Conservation (phyloP, 2,329 filamentous ascomycete genomes). For the Talaromyces sp. region DNA sequence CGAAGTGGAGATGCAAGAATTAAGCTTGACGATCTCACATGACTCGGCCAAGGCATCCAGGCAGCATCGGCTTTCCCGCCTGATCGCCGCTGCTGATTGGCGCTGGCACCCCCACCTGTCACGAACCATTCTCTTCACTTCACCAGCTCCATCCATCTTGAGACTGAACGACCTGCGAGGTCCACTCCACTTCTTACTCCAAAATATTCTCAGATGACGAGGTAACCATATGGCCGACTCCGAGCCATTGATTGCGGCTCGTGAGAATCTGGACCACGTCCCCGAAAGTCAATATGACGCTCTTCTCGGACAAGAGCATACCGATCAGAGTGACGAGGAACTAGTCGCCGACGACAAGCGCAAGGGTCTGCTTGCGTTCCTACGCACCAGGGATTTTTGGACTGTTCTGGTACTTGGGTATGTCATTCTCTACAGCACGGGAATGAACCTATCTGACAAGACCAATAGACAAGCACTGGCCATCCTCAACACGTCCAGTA, state of each 20-base stretch:
- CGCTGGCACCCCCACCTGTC: slow-evolving; percentile 18
- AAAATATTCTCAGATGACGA: neutral
- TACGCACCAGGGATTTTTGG: slow-evolving; percentile 85
- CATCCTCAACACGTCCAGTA: slow-evolving; percentile 86
- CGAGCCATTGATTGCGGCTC: slow-evolving; percentile 14
- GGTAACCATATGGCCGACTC: neutral
- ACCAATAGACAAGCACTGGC: slow-evolving; percentile 67
- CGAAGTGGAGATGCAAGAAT: slow-evolving; percentile 2
- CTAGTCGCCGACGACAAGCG: slow-evolving; percentile 37
- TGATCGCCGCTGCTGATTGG: slow-evolving; percentile 6
- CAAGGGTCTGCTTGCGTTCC: slow-evolving; percentile 62
- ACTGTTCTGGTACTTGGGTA: slow-evolving; percentile 72
- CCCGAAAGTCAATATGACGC: slow-evolving; percentile 10
- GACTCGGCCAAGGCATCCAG: slow-evolving; percentile 4
- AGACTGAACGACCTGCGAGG: neutral
- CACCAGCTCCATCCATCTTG: neutral
- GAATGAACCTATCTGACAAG: neutral
- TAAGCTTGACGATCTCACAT: slow-evolving; percentile 13
- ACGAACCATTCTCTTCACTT: neutral
- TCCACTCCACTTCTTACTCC: neutral
- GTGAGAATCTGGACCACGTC: neutral
- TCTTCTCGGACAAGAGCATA: slow-evolving; percentile 22
- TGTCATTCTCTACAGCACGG: neutral
- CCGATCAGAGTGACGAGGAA: slow-evolving; percentile 34
- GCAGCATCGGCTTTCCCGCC: neutral